Evolutionary conservation across 2,329 filamentous ascomycete species (phyloP), one percentile per base, ranked within the genome.

Genomic region (Aspergillus carbonarius): DNA sequence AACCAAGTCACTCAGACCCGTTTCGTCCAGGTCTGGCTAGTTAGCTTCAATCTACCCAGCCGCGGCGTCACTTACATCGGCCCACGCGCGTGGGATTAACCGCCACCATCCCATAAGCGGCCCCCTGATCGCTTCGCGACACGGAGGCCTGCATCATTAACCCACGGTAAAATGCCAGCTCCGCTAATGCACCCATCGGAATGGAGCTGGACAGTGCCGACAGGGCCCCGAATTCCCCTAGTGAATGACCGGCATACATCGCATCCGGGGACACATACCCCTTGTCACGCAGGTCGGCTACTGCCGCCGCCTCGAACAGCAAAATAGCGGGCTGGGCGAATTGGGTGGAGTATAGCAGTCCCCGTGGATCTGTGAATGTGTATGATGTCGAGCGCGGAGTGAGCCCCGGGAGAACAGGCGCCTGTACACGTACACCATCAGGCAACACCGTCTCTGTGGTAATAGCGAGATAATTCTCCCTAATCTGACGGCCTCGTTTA

Each of bases 91-190:
- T 59, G 4, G 64, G 64, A 48, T 66, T 66, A 7, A 54, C 57
- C 17, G 64, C 64, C 37, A 64, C 42, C 64, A 66, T 66, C 15
- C 64, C 64, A 32, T 64, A 66, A 2, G 56, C 56, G 17, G 92
- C 88, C 18, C 93, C 93, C 63, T 85, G 81, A 55, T 88, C 91
- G 74, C 97, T 93, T 73, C 93, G 92, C 81, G 97, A 92, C 62
- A 98, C 93, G 15, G 95, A 93, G 39, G 97, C 93, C 79, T 98
- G 93, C 93, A 98, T 98, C 23, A 93, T 97, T 69, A 98, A 81
- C 70, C 93, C 93, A 75, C 93, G 91, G 81, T 98, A 98, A 83
- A 98, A 98, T 55, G 98, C 93, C 54, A 98, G 91, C 0, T 93
- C 96, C 1, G 97, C 93, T 73, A 98, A 81, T 64, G 88, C 92